Percentiles rank a stretch among this genome's conserved stretches.
Evolutionary conservation across 352 stramenopile genomes (phyloP).

Genomic region (Phytophthora quininea): DNA sequence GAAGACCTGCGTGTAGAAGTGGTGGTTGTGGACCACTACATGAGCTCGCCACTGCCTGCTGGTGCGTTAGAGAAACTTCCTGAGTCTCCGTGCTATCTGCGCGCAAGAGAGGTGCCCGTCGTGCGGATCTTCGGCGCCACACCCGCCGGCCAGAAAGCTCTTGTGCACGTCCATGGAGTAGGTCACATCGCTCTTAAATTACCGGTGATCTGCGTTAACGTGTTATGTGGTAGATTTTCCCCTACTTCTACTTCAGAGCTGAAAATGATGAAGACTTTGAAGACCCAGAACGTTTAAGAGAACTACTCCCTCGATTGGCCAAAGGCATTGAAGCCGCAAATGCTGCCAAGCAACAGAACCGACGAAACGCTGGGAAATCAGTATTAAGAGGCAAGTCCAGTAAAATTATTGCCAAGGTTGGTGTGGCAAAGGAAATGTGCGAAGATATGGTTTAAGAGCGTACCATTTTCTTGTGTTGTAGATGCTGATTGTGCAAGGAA

Average conservation of each 20-base stretch:
- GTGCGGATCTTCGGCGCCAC: conserved; percentile 91
- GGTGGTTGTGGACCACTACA: conserved; percentile 87
- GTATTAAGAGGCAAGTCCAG: neutral
- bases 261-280: conserved; percentile 71
- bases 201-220: too few species aligned
- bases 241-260: conserved; percentile 89
- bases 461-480: conserved; percentile 26
- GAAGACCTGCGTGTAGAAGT: conserved; percentile 73
- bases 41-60: conserved; percentile 62
- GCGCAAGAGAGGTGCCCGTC: conserved; percentile 78
- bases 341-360: conserved; percentile 52
- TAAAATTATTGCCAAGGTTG: conserved; percentile 78
- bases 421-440: neutral
- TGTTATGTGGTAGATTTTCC: conserved; percentile 61
- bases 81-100: conserved; percentile 67
- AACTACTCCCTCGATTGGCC: conserved; percentile 69
- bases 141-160: conserved; percentile 88
- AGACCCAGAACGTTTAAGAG: conserved; percentile 56
- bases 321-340: conserved; percentile 72
- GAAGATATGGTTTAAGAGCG: neutral
- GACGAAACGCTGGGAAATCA: conserved; percentile 16
- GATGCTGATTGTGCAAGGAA: conserved; percentile 88
- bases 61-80: conserved; percentile 50
- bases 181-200: conserved; percentile 1
- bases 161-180: conserved; percentile 90